Percentiles rank a stretch among this genome's conserved stretches.
phyloP scores from a whole-genome alignment of 1,284 basidiomycete species.

The Rugosomyces carneus region DNA sequence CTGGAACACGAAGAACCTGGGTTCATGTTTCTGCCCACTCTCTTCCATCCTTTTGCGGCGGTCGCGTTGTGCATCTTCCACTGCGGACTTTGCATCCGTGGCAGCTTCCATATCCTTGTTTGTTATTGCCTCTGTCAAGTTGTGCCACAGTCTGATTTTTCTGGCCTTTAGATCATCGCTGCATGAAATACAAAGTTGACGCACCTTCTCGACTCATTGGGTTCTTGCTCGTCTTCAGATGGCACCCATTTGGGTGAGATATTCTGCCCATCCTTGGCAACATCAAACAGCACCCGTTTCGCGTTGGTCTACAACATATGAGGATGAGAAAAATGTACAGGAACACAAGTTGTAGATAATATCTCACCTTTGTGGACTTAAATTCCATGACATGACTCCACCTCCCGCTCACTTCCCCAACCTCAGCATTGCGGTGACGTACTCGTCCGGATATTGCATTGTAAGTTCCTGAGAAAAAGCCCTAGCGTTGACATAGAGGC shows the following conservation, averaged over 20 bases:
- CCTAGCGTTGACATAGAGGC: constrained; percentile 38
- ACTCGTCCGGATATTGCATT: constrained; percentile 86
- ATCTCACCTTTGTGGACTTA: constrained; percentile 57
- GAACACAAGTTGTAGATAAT: not conserved
- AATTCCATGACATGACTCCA: constrained; percentile 94
- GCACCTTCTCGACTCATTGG: constrained; percentile 82
- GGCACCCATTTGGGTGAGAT: constrained; percentile 79
- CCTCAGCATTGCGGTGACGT: constrained; percentile 56
- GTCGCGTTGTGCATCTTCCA: constrained; percentile 92
- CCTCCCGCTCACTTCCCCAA: constrained; percentile 85
- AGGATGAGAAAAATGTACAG: not conserved
- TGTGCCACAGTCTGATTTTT: constrained; percentile 69
- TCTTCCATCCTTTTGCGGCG: constrained; percentile 75
- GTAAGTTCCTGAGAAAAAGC: constrained; percentile 96
- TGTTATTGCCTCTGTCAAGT: constrained; percentile 84
- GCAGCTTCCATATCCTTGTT: constrained; percentile 91
- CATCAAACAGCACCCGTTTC: constrained; percentile 83
- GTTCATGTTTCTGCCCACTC: constrained; percentile 55
- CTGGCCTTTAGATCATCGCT: not conserved
- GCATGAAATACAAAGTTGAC: constrained; percentile 17
- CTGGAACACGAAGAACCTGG: constrained; percentile 79
- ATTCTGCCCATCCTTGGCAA: constrained; percentile 63
- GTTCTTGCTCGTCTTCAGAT: constrained; percentile 85
- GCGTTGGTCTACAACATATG: constrained; percentile 52
- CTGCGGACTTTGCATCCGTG: constrained; percentile 82